Evolutionary conservation across 2,329 filamentous ascomycete species (phyloP).

Genomic region (Leptographium radiaticola): DNA sequence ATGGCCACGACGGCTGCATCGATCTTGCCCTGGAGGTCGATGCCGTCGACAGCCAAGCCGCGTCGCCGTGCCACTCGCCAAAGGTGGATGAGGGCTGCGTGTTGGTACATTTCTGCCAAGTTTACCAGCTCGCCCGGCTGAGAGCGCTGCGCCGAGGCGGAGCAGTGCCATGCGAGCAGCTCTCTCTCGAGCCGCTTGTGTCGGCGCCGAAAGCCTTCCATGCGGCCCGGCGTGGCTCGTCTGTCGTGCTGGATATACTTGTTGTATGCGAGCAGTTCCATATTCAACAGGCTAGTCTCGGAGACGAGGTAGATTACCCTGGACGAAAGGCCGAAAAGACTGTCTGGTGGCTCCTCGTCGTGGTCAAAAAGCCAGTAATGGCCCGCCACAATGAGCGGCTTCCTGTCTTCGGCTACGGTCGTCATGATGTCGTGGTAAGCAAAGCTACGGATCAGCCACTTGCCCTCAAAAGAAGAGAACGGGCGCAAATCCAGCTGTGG

Average conservation of each 20-base stretch:
- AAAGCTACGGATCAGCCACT: conserved; percentile 13
- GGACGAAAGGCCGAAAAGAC: background rate
- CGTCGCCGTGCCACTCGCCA: background rate
- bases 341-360: background rate
- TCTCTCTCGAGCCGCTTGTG: background rate
- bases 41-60: background rate
- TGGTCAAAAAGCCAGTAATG: conserved; percentile 8
- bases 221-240: background rate
- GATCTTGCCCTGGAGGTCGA: background rate
- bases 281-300: background rate
- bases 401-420: conserved; percentile 7
- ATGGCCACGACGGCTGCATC: background rate
- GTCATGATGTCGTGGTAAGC: conserved; percentile 13
- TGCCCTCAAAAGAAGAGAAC: conserved; percentile 6
- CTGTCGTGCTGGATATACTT: background rate
- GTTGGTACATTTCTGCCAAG: background rate
- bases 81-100: background rate
- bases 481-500: background rate
- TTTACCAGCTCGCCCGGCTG: background rate
- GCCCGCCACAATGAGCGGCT: conserved; percentile 8
- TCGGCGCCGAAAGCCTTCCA: background rate
- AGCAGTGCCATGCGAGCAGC: background rate
- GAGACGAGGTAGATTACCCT: background rate
- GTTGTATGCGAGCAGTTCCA: background rate
- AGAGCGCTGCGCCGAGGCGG: background rate